Base-by-base conservation (phyloP, 192 early-diverging fungal species). In the Backusella tarrabulga region DNA sequence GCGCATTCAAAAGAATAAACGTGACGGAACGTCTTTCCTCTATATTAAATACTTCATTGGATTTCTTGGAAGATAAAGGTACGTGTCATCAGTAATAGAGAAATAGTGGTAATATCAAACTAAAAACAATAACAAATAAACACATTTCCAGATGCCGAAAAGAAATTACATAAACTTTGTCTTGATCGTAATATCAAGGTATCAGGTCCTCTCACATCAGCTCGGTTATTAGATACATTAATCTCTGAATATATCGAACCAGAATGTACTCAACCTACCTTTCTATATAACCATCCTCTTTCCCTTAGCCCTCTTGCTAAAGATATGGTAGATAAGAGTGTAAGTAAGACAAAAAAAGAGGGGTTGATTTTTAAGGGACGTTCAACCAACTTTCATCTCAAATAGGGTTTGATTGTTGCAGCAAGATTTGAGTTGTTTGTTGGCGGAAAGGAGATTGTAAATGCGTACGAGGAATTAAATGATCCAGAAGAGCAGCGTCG, bases 401-500 rank as follows among this genome's bases (percentile, higher is more conserved):
- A 77, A 42, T 73, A 83, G 72, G 81, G 81, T 50, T 80, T 82
- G 38, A 70, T 56, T 7, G 84, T 89, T 11, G 84, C 92, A 1
- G 91, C 87, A 6, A 86, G 95, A 15, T 95, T 95, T 72, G 95
- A 97, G 81, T 83, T 96, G 36, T 95, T 95, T 87, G 88, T 95
- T 60, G 89, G 83, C 3, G 86, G 86, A 40, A 91, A 90, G 54
- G 96, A 97, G 77, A 83, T 94, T 46, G 90, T 93, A 34, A 97
- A 97, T 77, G 93, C 93, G 0, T 97, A 97, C 77, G 92, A 91
- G 79, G 96, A 97, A 79, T 88, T 97, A 79, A 97, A 97, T 74
- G 93, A 96, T 72, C 96, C 96, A 6, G 60, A 82, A 14, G 91
- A 94, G 63, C 96, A 96, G 73, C 88, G 88, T 4, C 78, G 80